A percentile compares a stretch with the other conserved stretches of the same genome.
These are phyloP conservation scores for Hypoxylon subgilvum DNA, from an alignment of 495 filamentous ascomycete species.

Conservation along the genomic window DNA sequence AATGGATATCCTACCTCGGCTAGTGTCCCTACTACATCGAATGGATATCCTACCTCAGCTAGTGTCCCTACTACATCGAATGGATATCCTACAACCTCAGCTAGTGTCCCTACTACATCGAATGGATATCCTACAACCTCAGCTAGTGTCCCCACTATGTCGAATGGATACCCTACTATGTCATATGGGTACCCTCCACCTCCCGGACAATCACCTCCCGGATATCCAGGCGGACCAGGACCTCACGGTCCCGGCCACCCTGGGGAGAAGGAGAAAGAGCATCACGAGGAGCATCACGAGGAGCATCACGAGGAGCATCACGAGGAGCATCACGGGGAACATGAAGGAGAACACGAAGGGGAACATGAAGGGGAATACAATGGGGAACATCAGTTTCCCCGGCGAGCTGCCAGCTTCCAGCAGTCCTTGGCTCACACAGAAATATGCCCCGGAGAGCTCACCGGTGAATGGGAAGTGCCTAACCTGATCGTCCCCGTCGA, in stretches of 20 bases:
- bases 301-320: too few species aligned
- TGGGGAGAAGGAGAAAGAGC: background rate
- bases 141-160: background rate
- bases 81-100: background rate
- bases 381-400: background rate
- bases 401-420: slow-evolving; percentile 9
- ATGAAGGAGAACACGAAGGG: too few species aligned
- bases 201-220: background rate
- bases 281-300: background rate
- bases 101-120: background rate
- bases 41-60: background rate
- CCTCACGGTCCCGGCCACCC: background rate
- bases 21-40: background rate
- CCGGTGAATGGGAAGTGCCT: slow-evolving; percentile 63
- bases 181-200: background rate
- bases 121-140: background rate
- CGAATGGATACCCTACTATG: background rate
- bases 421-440: slow-evolving; percentile 9
- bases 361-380: too few species aligned
- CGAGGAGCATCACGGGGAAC: too few species aligned
- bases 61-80: background rate
- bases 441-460: slow-evolving; percentile 59
- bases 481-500: slow-evolving; percentile 71
- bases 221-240: too few species aligned
- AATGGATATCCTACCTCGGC: background rate